These are phyloP conservation scores for Spencermartinsiella europaea DNA, from an alignment of 805 yeast species.

Conservation along the genomic window DNA sequence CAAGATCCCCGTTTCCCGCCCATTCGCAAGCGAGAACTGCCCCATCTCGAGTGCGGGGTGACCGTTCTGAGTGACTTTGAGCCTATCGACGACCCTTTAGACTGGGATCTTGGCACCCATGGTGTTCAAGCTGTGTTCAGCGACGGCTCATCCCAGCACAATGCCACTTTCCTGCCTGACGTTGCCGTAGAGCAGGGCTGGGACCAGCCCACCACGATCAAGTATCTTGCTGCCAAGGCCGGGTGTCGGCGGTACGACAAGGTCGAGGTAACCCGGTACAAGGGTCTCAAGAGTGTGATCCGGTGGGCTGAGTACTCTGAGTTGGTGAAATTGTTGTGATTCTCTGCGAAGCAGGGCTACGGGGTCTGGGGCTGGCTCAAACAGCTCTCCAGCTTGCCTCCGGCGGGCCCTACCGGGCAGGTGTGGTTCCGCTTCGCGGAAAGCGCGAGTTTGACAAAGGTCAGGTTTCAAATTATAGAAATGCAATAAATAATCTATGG, in stretches of 20 bases:
- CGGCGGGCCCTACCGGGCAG: too few species aligned
- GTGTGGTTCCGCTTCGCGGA: too few species aligned
- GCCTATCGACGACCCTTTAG: slow-evolving; percentile 45
- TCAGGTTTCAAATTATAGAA: not conserved
- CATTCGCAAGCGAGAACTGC: slow-evolving; percentile 50
- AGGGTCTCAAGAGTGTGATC: slow-evolving; percentile 46
- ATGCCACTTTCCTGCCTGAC: slow-evolving; percentile 85
- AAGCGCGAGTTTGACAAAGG: not conserved
- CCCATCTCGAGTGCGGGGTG: slow-evolving; percentile 48
- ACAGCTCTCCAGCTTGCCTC: too few species aligned
- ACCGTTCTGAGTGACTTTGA: slow-evolving; percentile 61
- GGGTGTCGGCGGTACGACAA: slow-evolving; percentile 31
- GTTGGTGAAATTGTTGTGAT: too few species aligned
- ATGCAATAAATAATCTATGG: not conserved
- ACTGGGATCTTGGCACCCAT: slow-evolving; percentile 80
- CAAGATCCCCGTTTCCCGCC: slow-evolving; percentile 77
- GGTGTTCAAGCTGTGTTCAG: slow-evolving; percentile 65
- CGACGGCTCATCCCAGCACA: slow-evolving; percentile 35
- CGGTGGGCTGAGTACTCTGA: slow-evolving; percentile 38
- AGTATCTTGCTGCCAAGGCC: slow-evolving; percentile 68
- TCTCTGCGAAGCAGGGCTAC: too few species aligned
- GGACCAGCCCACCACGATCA: slow-evolving; percentile 66
- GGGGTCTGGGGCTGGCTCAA: too few species aligned
- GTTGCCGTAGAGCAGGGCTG: slow-evolving; percentile 87
- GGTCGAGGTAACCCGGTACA: slow-evolving; percentile 49